Conservation (phyloP, 2,329 filamentous ascomycete genomes). For the Fusarium buxicola region DNA sequence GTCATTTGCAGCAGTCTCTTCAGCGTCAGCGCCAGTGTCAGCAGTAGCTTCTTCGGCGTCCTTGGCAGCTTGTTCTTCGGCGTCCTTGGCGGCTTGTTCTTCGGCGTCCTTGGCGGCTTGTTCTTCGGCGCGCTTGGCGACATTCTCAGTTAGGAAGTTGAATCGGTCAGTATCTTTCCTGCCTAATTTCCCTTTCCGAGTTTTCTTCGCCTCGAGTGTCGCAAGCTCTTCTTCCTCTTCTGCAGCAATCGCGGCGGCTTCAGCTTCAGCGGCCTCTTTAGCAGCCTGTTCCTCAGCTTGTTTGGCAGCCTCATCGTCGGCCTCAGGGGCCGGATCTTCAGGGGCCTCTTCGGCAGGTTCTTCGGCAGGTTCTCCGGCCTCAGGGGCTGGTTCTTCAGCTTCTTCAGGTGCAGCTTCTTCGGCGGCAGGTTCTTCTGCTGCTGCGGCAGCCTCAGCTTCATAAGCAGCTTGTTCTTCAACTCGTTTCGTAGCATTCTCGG, state of each 20-base stretch:
- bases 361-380: conserved; percentile 2
- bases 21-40: conserved; percentile 41
- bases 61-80: conserved; percentile 36
- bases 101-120: conserved; percentile 51
- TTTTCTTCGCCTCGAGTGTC: conserved; percentile 60
- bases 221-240: conserved; percentile 55
- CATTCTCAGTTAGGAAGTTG: conserved; percentile 51
- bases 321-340: conserved; percentile 2
- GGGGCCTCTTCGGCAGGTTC: conserved; percentile 16
- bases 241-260: conserved; percentile 34
- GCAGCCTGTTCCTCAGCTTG: conserved; percentile 11
- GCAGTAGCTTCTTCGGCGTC: conserved; percentile 37
- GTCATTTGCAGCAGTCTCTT: conserved; percentile 29
- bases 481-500: conserved; percentile 32
- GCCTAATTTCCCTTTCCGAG: conserved; percentile 59
- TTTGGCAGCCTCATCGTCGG: neutral
- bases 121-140: conserved; percentile 50
- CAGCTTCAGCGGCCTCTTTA: conserved; percentile 15
- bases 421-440: conserved; percentile 1
- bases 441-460: conserved; percentile 35
- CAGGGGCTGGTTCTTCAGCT: neutral
- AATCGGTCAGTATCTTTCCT: conserved; percentile 61
- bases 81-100: conserved; percentile 51
- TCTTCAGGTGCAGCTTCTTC: conserved; percentile 19
- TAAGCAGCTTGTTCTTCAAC: conserved; percentile 30